These are phyloP conservation scores for Davidsoniella eucalypti DNA, from an alignment of 2,329 filamentous ascomycete genomes.

Conservation along the genomic window DNA sequence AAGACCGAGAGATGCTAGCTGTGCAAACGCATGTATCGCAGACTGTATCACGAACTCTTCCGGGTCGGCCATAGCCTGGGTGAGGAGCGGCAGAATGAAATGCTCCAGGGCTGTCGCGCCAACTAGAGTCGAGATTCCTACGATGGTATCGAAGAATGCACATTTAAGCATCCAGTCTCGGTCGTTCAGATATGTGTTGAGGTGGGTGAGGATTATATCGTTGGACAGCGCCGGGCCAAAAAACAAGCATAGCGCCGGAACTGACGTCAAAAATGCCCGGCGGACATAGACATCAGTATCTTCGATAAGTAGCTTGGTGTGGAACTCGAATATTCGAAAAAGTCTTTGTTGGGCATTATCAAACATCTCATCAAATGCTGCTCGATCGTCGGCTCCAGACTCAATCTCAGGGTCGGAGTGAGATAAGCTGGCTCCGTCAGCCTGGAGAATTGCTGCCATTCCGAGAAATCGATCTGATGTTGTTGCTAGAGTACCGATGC, in stretches of 20 bases:
- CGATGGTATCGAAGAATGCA: slow-evolving; percentile 88
- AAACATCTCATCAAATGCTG: slow-evolving; percentile 66
- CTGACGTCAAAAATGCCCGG: slow-evolving; percentile 78
- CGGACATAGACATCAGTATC: slow-evolving; percentile 75
- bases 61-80: slow-evolving; percentile 80
- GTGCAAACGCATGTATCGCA: slow-evolving; percentile 71
- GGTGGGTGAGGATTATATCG: slow-evolving; percentile 86
- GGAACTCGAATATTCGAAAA: slow-evolving; percentile 66
- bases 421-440: slow-evolving; percentile 58
- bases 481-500: slow-evolving; percentile 71
- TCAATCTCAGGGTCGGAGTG: slow-evolving; percentile 67
- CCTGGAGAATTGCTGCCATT: slow-evolving; percentile 73
- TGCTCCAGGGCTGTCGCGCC: slow-evolving; percentile 82
- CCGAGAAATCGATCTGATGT: slow-evolving; percentile 77
- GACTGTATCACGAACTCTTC: slow-evolving; percentile 92
- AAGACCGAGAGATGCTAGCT: slow-evolving; percentile 74
- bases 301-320: slow-evolving; percentile 79
- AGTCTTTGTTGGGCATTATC: slow-evolving; percentile 76
- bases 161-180: slow-evolving; percentile 93
- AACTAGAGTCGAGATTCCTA: slow-evolving; percentile 80
- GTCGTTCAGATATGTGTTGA: slow-evolving; percentile 95
- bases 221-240: slow-evolving; percentile 85
- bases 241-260: slow-evolving; percentile 84
- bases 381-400: slow-evolving; percentile 41
- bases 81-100: slow-evolving; percentile 89